Evolutionary conservation across 2,329 filamentous ascomycete genomes (phyloP), one percentile per base, ranked within the genome.

Genomic region (Chaetomiaceae sp.): DNA sequence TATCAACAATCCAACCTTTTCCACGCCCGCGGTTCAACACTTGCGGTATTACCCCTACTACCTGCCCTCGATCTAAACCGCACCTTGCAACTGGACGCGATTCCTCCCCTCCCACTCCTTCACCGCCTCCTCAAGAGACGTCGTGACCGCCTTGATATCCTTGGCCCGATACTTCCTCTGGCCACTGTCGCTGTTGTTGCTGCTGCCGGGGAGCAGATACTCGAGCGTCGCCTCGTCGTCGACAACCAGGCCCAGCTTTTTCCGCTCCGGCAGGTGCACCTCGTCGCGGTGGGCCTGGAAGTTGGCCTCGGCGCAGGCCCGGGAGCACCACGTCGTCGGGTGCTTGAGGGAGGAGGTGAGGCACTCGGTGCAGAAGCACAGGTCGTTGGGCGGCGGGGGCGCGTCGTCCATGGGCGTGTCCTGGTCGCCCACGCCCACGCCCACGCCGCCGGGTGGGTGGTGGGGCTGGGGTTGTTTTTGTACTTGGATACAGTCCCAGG

Each of bases 301-400:
- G 39, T 68, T 62, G 19, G 56, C 50, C 30, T 54, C 58, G 14
- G 65, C 65, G 44, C 67, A 69, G n/a, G 54, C 54, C 6, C 57
- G 46, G 27, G 57, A 63, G 58, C 67, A 69, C 61, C 64, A 68
- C 9, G 63, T 43, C 3, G 63, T 60, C 5, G 58, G 51, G 9
- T 59, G 54, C 48, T 62, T 62, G 25, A 65, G 60, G 14, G 58
- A 46, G 17, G 55, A 46, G 17, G 55, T 46, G 7, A 65, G 58
- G 56, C 67, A 69, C 47, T 68, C 66, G 19, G 53, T 60, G 60
- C 67, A 69, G 55, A 68, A 63, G 41, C 48, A 58, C 19, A 56
- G 45, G 38, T 54, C 50, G 47, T n/a, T 16, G 55, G 53, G 30
- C 10, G 30, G 8, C 10, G 38, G 37, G 6, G 48, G 44, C 4